Conservation (phyloP, 768 basidiomycete genomes). For the Leccinum subgranulosum region DNA sequence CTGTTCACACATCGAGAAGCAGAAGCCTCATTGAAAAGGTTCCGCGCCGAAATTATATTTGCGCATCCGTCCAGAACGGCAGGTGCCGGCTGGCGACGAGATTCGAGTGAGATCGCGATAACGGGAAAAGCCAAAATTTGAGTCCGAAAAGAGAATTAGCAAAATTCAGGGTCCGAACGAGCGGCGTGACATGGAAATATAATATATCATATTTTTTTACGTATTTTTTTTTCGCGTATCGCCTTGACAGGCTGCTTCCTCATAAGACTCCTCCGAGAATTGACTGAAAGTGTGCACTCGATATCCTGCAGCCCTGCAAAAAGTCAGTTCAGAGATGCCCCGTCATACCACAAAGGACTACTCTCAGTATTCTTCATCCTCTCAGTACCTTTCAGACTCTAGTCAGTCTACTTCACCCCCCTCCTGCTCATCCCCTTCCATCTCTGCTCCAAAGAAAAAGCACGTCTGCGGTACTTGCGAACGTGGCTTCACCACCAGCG, state of each 20-base stretch:
- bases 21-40: conserved; percentile 11
- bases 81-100: conserved; percentile 28
- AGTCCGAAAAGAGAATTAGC: conserved; percentile 24
- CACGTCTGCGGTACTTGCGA: conserved; percentile 73
- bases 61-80: conserved; percentile 26
- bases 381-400: conserved; percentile 27
- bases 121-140: conserved; percentile 34
- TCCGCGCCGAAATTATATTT: conserved; percentile 33
- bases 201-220: conserved; percentile 26
- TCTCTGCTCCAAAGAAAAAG: conserved; percentile 29
- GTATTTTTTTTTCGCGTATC: conserved; percentile 37
- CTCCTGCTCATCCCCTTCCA: neutral
- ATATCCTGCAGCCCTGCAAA: conserved; percentile 28
- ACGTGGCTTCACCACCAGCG: conserved; percentile 82
- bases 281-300: no score
- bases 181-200: conserved; percentile 24
- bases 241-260: conserved; percentile 35
- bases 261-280: conserved; percentile 31
- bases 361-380: conserved; percentile 4
- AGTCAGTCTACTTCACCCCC: conserved; percentile 19
- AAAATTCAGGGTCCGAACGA: conserved; percentile 34
- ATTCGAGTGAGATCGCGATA: conserved; percentile 31
- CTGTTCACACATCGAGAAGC: conserved; percentile 19
- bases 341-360: conserved; percentile 32
- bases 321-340: conserved; percentile 21